Conservation (phyloP, 2,329 filamentous ascomycete genomes). For the Ascochyta clinopodiicola region DNA sequence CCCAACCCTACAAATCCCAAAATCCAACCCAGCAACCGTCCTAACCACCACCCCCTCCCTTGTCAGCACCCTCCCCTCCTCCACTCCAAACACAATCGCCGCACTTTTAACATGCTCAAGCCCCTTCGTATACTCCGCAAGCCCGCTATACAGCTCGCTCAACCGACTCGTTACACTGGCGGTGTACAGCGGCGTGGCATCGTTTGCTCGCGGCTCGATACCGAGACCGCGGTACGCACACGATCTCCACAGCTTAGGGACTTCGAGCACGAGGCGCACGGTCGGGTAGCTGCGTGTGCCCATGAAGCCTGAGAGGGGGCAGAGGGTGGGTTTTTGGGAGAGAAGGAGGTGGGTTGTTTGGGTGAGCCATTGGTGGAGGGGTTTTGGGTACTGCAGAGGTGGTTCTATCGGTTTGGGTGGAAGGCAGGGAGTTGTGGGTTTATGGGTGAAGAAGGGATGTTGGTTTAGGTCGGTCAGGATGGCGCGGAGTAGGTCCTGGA, state of each 20-base stretch:
- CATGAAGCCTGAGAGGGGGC: slow-evolving; percentile 12
- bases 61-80: slow-evolving; percentile 1
- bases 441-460: background rate
- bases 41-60: slow-evolving; percentile 1
- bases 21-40: slow-evolving; percentile 8
- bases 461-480: background rate
- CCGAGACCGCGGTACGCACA: background rate
- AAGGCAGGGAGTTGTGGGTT: too few relatives aligned
- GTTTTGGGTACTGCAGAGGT: background rate
- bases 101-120: slow-evolving; percentile 1
- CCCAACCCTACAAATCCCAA: slow-evolving; percentile 4
- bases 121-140: background rate
- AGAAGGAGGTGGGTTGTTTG: slow-evolving; percentile 8
- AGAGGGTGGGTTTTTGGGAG: background rate
- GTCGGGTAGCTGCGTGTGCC: background rate
- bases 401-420: background rate
- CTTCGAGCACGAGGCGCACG: slow-evolving; percentile 7
- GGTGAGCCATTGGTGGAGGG: slow-evolving; percentile 1
- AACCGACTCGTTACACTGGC: slow-evolving; percentile 6
- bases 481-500: background rate
- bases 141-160: background rate
- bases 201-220: background rate
- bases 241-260: background rate
- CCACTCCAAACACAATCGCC: slow-evolving; percentile 14
- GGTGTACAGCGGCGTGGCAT: background rate